Conservation (phyloP, 768 basidiomycete genomes). For the Chalciporus sphaerocephalus region DNA sequence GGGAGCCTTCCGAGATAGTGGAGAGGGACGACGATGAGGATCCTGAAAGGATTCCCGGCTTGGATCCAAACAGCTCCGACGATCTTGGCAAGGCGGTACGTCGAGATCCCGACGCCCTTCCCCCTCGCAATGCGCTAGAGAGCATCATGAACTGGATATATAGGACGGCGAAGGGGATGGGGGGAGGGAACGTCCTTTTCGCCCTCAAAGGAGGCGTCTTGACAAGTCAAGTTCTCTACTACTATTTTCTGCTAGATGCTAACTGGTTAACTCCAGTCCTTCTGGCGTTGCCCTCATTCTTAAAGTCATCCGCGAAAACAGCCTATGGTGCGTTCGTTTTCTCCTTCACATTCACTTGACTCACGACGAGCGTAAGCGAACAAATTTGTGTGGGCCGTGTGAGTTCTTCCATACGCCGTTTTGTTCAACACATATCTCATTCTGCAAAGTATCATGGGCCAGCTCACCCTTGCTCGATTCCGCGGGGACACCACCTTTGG, state of each 20-base stretch:
- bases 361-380: slow-evolving; percentile 40
- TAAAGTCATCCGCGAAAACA: slow-evolving; percentile 50
- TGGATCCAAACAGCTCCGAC: slow-evolving; percentile 37
- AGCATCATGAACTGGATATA: slow-evolving; percentile 45
- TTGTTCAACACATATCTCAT: not conserved
- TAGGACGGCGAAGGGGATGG: slow-evolving; percentile 35
- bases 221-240: slow-evolving; percentile 39
- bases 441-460: slow-evolving; percentile 60
- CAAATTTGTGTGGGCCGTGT: slow-evolving; percentile 71
- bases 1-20: slow-evolving; percentile 42
- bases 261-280: slow-evolving; percentile 37
- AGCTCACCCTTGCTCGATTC: slow-evolving; percentile 66
- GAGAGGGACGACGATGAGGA: slow-evolving; percentile 63
- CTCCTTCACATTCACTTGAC: slow-evolving; percentile 2
- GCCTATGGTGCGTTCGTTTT: slow-evolving; percentile 48
- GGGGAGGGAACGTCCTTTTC: slow-evolving; percentile 59
- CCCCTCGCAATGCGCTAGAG: slow-evolving; percentile 60
- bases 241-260: not conserved
- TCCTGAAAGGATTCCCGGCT: slow-evolving; percentile 61
- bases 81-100: slow-evolving; percentile 52
- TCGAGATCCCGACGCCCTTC: slow-evolving; percentile 72
- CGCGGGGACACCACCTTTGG: slow-evolving; percentile 73
- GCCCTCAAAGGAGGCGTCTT: slow-evolving; percentile 69
- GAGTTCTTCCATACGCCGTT: slow-evolving; percentile 15
- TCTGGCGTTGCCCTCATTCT: slow-evolving; percentile 55